Conservation (phyloP, 352 stramenopile genomes). For the Globisporangium ultimum region DNA sequence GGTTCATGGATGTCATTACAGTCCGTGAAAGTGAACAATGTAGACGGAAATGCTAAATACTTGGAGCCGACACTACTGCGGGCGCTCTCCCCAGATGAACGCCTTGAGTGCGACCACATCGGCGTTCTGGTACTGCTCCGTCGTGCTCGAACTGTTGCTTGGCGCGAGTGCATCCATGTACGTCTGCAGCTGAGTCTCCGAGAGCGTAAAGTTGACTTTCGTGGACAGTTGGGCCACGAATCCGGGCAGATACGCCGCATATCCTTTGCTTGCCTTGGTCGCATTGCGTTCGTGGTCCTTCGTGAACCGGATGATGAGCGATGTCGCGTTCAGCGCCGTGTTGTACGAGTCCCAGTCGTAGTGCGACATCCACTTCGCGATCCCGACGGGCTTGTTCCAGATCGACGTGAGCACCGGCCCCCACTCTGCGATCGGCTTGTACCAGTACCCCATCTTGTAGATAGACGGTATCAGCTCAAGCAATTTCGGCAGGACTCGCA, state of each 20-base stretch:
- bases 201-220: conserved; percentile 21
- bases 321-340: conserved; percentile 42
- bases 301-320: conserved; percentile 60
- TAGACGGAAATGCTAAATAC: too few species aligned
- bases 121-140: too few species aligned
- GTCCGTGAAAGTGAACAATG: too few species aligned
- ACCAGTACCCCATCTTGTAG: conserved; percentile 56
- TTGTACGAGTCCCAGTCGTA: conserved; percentile 21
- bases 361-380: conserved; percentile 20
- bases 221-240: conserved; percentile 33
- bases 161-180: conserved; percentile 59
- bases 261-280: conserved; percentile 23
- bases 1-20: too few species aligned
- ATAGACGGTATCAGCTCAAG: conserved; percentile 37
- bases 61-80: too few species aligned
- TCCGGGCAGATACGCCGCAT: conserved; percentile 34
- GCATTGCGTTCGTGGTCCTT: conserved; percentile 40
- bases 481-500: conserved; percentile 25
- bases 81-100: too few species aligned
- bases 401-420: conserved; percentile 26
- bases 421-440: conserved; percentile 34
- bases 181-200: conserved; percentile 30
- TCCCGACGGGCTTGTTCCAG: conserved; percentile 22
- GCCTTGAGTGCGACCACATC: too few species aligned
- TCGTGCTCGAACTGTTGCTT: too few species aligned